Evolutionary conservation across 2,329 filamentous ascomycete species (phyloP).

Genomic region (Aspergillus sclerotialis): DNA sequence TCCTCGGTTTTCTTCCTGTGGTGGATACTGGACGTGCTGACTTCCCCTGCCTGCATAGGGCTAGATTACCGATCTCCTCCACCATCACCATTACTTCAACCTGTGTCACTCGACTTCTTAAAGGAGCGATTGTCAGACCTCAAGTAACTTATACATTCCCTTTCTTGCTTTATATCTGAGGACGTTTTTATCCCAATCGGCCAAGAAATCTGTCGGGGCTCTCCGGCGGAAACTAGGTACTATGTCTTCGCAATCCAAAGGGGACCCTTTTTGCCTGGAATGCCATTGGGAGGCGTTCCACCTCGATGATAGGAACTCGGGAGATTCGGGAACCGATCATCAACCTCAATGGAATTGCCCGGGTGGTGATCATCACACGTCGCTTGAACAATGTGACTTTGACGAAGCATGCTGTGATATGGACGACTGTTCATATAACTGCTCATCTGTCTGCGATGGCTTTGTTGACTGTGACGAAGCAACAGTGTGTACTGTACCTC

Average conservation of each 20-base stretch:
- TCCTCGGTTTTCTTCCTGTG: not conserved
- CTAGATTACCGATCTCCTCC: not conserved
- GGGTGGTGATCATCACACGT: slow-evolving; percentile 20
- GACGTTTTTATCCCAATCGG: slow-evolving; percentile 4
- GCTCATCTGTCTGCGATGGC: slow-evolving; percentile 35
- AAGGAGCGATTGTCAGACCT: no score
- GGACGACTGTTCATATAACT: slow-evolving; percentile 29
- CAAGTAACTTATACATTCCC: no score
- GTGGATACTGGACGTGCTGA: not conserved
- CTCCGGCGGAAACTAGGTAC: slow-evolving; percentile 12
- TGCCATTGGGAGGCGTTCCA: slow-evolving; percentile 36
- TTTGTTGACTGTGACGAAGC: slow-evolving; percentile 34
- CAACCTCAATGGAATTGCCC: slow-evolving; percentile 23
- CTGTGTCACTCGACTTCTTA: slow-evolving; percentile 2
- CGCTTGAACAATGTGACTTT: slow-evolving; percentile 18
- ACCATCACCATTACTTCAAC: not conserved
- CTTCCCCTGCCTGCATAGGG: not conserved
- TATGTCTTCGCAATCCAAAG: slow-evolving; percentile 26
- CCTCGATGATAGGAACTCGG: slow-evolving; percentile 23
- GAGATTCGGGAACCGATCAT: slow-evolving; percentile 14
- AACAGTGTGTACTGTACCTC: slow-evolving; percentile 28
- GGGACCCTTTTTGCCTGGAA: slow-evolving; percentile 33
- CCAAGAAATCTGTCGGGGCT: no score
- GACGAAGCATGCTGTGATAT: slow-evolving; percentile 34
- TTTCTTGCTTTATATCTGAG: no score